Conservation (phyloP, 192 early-diverging fungal species). For the Mycoemilia scoparia region DNA sequence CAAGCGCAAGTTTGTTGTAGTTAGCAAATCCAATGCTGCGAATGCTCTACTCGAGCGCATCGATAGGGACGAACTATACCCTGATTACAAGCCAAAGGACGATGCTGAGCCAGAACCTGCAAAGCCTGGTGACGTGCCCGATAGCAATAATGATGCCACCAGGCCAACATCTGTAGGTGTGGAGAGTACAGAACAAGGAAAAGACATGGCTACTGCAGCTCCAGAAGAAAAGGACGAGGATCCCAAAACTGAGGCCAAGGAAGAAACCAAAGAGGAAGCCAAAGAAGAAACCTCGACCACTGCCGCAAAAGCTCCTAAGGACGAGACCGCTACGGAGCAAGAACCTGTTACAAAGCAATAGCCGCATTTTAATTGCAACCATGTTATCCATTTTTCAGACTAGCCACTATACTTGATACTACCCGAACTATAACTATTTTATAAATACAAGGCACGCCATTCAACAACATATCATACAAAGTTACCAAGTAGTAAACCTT, state of each 20-base stretch:
- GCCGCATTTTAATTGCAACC: too few relatives aligned
- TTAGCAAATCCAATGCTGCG: constrained; percentile 21
- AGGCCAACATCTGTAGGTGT: neutral
- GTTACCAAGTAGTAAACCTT: too few relatives aligned
- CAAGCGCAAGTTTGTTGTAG: constrained; percentile 40
- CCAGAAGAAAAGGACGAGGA: neutral
- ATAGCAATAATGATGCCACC: neutral
- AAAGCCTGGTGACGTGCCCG: neutral
- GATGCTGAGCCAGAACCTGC: constrained; percentile 2
- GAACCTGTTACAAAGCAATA: too few relatives aligned
- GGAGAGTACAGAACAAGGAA: neutral
- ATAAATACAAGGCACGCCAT: too few relatives aligned
- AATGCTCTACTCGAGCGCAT: constrained; percentile 19
- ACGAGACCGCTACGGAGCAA: too few relatives aligned
- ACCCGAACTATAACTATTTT: too few relatives aligned
- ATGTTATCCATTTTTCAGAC: too few relatives aligned
- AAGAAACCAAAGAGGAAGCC: neutral
- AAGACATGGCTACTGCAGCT: neutral
- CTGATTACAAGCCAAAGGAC: constrained; percentile 7
- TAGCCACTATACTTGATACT: too few relatives aligned
- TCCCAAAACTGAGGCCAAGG: neutral
- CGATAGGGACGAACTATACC: constrained; percentile 15
- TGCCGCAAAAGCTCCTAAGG: too few relatives aligned
- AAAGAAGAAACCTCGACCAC: too few relatives aligned
- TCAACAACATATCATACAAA: too few relatives aligned